These are phyloP conservation scores for Cyclotella baltica DNA, from an alignment of 108 stramenopile genomes.

Conservation along the genomic window DNA sequence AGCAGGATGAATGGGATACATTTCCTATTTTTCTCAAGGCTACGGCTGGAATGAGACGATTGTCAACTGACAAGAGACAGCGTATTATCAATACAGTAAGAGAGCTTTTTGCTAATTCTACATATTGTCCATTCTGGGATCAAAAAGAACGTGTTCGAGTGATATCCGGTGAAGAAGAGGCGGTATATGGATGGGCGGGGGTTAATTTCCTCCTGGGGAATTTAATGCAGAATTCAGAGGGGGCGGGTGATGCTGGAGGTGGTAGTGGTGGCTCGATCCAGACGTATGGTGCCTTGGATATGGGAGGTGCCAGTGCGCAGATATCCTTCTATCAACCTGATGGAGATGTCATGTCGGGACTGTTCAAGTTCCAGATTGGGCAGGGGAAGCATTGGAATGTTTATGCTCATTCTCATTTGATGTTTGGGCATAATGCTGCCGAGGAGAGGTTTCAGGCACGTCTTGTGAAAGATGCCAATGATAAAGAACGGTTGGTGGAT, in stretches of 20 bases:
- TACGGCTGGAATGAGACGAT: constrained; percentile 84
- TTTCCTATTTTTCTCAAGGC: constrained; percentile 94
- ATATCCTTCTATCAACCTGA: constrained; percentile 83
- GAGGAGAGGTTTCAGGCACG: constrained; percentile 59
- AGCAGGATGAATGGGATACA: constrained; percentile 62
- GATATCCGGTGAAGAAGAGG: constrained; percentile 93
- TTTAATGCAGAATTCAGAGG: constrained; percentile 69
- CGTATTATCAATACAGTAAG: constrained; percentile 72
- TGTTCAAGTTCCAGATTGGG: constrained; percentile 93
- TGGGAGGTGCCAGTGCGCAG: constrained; percentile 92
- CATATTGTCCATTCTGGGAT: constrained; percentile 84
- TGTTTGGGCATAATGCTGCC: constrained; percentile 84
- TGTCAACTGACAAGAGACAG: constrained; percentile 65
- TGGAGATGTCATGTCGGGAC: constrained; percentile 80
- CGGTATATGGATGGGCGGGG: constrained; percentile 91
- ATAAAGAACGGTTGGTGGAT: constrained; percentile 35
- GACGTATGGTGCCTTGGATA: constrained; percentile 86
- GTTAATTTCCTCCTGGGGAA: constrained; percentile 84
- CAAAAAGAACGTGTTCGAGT: constrained; percentile 80
- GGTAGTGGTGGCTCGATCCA: constrained; percentile 48
- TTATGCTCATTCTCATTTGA: constrained; percentile 90
- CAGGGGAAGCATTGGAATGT: constrained; percentile 89
- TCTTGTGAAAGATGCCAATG: constrained; percentile 36
- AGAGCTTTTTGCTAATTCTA: constrained; percentile 64
- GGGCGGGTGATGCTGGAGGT: constrained; percentile 57